A percentile compares a stretch with the other conserved stretches of the same genome.
These are phyloP conservation scores for Moesziomyces antarcticus DNA, from an alignment of 1,284 basidiomycete genomes.

Conservation along the genomic window DNA sequence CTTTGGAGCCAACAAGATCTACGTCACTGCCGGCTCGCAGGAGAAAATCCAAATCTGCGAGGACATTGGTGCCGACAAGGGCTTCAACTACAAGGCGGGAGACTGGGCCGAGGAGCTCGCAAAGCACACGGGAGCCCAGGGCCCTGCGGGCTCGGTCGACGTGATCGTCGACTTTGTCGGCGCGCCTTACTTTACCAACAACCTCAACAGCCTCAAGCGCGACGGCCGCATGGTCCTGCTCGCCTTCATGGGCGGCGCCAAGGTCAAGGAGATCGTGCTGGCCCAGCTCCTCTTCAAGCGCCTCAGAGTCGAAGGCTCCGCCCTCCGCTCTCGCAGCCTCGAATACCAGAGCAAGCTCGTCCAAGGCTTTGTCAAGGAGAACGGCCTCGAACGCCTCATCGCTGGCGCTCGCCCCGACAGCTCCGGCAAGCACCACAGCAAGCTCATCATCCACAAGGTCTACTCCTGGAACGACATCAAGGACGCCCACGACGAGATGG, in stretches of 20 bases:
- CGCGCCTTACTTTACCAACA: conserved; percentile 82
- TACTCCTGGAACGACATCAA: conserved; percentile 86
- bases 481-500: conserved; percentile 87
- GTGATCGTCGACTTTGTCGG: conserved; percentile 91
- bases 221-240: conserved; percentile 83
- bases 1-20: conserved; percentile 72
- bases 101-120: conserved; percentile 77
- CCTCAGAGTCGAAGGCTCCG: conserved; percentile 87
- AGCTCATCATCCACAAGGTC: conserved; percentile 70
- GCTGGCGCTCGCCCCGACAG: conserved; percentile 9
- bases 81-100: conserved; percentile 86
- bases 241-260: conserved; percentile 77
- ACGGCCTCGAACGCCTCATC: conserved; percentile 43
- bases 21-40: conserved; percentile 80
- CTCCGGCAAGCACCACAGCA: conserved; percentile 23
- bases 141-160: conserved; percentile 72
- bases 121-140: conserved; percentile 46
- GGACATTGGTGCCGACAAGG: conserved; percentile 74
- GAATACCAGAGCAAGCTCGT: conserved; percentile 85
- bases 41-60: conserved; percentile 86
- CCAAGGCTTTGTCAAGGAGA: conserved; percentile 72
- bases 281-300: conserved; percentile 83
- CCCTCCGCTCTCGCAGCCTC: conserved; percentile 80
- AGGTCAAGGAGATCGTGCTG: conserved; percentile 76
- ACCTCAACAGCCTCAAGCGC: conserved; percentile 79